Conservation (phyloP, 1,139 yeast genomes). For the Candida mesenterica region DNA sequence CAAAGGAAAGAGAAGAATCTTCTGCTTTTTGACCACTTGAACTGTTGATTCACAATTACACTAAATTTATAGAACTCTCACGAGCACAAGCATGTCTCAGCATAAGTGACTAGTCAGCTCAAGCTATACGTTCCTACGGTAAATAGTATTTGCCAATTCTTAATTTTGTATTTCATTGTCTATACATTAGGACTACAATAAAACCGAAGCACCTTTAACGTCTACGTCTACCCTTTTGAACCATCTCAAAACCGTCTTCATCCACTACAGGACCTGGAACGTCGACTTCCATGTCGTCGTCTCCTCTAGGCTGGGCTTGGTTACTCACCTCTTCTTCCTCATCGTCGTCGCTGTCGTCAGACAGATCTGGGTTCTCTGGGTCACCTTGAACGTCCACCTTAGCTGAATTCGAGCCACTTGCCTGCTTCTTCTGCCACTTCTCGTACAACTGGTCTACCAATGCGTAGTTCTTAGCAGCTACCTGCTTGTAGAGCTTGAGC, state of each 20-base stretch:
- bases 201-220: too few species aligned
- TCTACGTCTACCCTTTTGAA: conserved; percentile 57
- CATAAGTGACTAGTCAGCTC: too few species aligned
- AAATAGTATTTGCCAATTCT: too few species aligned
- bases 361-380: conserved; percentile 58
- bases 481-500: conserved; percentile 64
- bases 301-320: conserved; percentile 16
- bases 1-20: background rate
- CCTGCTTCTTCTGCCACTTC: conserved; percentile 56
- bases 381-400: conserved; percentile 49
- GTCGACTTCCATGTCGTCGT: conserved; percentile 40
- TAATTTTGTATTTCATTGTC: too few species aligned
- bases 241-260: conserved; percentile 92
- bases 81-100: too few species aligned
- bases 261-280: conserved; percentile 63
- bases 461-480: conserved; percentile 49
- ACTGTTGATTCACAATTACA: too few species aligned
- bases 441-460: conserved; percentile 59
- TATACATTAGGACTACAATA: too few species aligned
- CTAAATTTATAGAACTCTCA: too few species aligned
- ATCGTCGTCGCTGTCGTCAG: conserved; percentile 45
- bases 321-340: conserved; percentile 35
- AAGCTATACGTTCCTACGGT: too few species aligned
- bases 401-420: conserved; percentile 19
- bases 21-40: too few species aligned